Base-by-base conservation (phyloP, 768 basidiomycete species). In the Lentinula lateritia region DNA sequence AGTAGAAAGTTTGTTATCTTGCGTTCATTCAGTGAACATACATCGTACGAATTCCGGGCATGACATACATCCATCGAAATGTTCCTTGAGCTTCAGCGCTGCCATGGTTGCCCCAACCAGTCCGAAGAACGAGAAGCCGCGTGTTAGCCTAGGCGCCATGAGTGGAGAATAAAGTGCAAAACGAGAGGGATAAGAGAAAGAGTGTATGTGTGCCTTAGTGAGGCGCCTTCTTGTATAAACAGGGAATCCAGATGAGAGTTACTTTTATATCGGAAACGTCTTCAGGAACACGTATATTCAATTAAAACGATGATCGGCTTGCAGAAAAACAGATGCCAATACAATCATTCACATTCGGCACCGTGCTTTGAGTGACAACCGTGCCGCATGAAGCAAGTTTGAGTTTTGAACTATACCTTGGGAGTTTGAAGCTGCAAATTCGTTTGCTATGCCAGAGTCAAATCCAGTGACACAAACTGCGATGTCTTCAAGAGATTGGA, bases 51-150 rank as follows among this genome's bases (percentile, higher is more conserved):
- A 59, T 12, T 6, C n/a, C 12, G 13, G 32, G 58, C 13, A 58
- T 16, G 7, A 52, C 13, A 73, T 64, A 80, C 82, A 83, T 50
- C 80, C 73, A 57, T 83, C 78, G 66, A 69, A 77, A 42, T 73
- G 66, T 60, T 80, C 75, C 68, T 82, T 83, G 42, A 83, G 65
- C 65, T 79, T 80, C 50, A 84, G 72, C 32, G 77, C 74, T 16
- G 76, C 68, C 78, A 80, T 81, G 7, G 77, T 75, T 20, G 65
- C 73, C 43, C 75, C 75, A 16, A 83, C 74, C 72, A 78, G 73
- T 1, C 73, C 75, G 65, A 75, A 76, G 66, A 83, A 81, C 10
- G 61, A 52, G 20, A 35, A n/a, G 12, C 28, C 54, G 13, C 32
- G 18, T 6, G 15, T 35, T 34, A 43, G 5, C 36, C 16, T 48